Evolutionary conservation across 2,329 filamentous ascomycete species (phyloP), one percentile per base, ranked within the genome.

Genomic region (Trichoderma cornu-damae): DNA sequence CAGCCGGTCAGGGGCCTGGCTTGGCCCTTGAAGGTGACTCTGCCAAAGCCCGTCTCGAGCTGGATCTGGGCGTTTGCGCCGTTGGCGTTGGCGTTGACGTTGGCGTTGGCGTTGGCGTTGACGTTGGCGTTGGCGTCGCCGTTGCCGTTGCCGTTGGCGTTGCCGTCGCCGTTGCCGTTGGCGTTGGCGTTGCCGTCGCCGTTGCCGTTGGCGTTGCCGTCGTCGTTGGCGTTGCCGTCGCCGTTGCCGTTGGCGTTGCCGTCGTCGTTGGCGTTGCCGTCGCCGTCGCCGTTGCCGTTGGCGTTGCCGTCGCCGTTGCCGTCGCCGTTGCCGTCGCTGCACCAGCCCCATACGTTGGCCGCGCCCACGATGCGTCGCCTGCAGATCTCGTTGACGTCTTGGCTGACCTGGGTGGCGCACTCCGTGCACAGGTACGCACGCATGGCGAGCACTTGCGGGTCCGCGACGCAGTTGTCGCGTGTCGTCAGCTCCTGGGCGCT

Each of bases 391-490:
- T 40, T n/a, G 1, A 37, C 35, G 2, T 54, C 52, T 3, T 32
- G 7, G 18, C 62, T 57, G 4, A 63, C 47, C 4, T 24, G 22
- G 1, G 37, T 18, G 9, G 66, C 50, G 61, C 74, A 76, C 0
- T 26, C 24, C 9, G 43, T 28, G 61, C 74, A 77, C 4, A 72
- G 64, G 62, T 72, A 75, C 38, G 66, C 66, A 3, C 74, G 68
- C 64, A 75, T 67, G 30, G 32, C 46, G n/a, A 68, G 28, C n/a
- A 73, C 55, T 30, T 71, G 67, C 4, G 14, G 18, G 8, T 16
- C 28, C 1, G 57, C 59, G 35, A 69, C 37, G 37, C 59, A 38
- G n/a, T 48, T 55, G 1, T 57, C 6, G 6, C 43, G 57, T 1
- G 52, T 14, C 34, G 63, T 59, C 38, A 72, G 58, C 6, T 61